These are phyloP conservation scores for Aspergillus haitiensis DNA, from an alignment of 495 filamentous ascomycete species.

Conservation along the genomic window DNA sequence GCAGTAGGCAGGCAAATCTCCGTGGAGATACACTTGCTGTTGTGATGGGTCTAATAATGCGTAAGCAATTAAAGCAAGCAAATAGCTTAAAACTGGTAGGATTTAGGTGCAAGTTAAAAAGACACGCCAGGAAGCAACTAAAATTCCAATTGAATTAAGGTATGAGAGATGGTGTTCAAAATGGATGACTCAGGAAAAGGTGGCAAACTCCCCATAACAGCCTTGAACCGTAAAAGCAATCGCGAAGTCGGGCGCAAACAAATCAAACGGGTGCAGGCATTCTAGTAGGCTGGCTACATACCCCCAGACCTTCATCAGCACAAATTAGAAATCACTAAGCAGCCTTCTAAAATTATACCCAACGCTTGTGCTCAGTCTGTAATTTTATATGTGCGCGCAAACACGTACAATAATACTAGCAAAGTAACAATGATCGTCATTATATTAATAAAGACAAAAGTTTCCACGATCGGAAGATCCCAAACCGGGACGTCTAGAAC, in stretches of 20 bases:
- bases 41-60: background rate
- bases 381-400: too few relatives aligned
- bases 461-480: too few relatives aligned
- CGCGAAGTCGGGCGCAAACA: constrained; percentile 21
- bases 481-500: too few relatives aligned
- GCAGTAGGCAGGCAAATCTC: background rate
- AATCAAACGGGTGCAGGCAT: constrained; percentile 19
- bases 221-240: constrained; percentile 1
- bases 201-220: constrained; percentile 16
- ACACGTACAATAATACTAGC: too few relatives aligned
- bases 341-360: too few relatives aligned
- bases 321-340: too few relatives aligned
- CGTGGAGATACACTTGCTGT: constrained; percentile 1
- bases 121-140: background rate
- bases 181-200: constrained; percentile 18
- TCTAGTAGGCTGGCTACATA: background rate
- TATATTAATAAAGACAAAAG: too few relatives aligned
- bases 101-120: background rate
- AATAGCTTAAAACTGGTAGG: background rate
- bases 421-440: too few relatives aligned
- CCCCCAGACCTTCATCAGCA: background rate
- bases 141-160: constrained; percentile 1
- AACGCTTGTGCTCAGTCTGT: too few relatives aligned
- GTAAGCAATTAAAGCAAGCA: background rate
- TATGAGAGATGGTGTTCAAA: constrained; percentile 1